phyloP scores from a whole-genome alignment of 495 filamentous ascomycete species.

The Aspergillus campestris region DNA sequence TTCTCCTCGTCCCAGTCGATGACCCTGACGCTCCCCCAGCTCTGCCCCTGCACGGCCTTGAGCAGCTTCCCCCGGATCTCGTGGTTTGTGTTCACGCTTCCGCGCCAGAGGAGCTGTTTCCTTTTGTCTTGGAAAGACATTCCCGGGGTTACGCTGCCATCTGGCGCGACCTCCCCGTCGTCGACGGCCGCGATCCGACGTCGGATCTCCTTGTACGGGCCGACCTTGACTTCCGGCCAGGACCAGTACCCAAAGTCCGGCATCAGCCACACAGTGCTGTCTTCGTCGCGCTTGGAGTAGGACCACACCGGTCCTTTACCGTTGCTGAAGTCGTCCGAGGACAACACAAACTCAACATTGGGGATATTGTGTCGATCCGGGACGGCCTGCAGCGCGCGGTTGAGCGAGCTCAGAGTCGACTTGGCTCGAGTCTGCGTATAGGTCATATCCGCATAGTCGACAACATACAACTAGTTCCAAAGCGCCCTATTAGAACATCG shows the following conservation, averaged over 20 bases:
- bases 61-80: slow-evolving; percentile 38
- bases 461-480: slow-evolving; percentile 28
- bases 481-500: not conserved
- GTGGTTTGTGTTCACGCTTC: slow-evolving; percentile 33
- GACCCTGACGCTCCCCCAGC: slow-evolving; percentile 45
- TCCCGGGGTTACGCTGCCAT: slow-evolving; percentile 10
- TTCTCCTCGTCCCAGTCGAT: slow-evolving; percentile 40
- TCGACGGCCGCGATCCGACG: slow-evolving; percentile 30
- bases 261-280: slow-evolving; percentile 56
- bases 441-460: slow-evolving; percentile 26
- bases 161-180: slow-evolving; percentile 13
- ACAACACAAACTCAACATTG: slow-evolving; percentile 53
- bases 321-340: slow-evolving; percentile 39
- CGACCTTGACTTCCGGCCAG: slow-evolving; percentile 56
- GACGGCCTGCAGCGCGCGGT: slow-evolving; percentile 28
- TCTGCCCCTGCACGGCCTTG: slow-evolving; percentile 30
- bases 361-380: slow-evolving; percentile 45
- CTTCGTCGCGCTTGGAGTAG: slow-evolving; percentile 37
- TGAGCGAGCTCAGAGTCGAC: slow-evolving; percentile 31
- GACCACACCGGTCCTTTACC: slow-evolving; percentile 39
- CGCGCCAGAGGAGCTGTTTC: slow-evolving; percentile 63
- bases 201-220: slow-evolving; percentile 46
- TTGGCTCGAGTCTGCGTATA: slow-evolving; percentile 29
- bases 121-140: slow-evolving; percentile 43
- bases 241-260: slow-evolving; percentile 77